Conservation (phyloP, 169 alveolate genomes). For the Pseudocohnilembus persalinus region DNA sequence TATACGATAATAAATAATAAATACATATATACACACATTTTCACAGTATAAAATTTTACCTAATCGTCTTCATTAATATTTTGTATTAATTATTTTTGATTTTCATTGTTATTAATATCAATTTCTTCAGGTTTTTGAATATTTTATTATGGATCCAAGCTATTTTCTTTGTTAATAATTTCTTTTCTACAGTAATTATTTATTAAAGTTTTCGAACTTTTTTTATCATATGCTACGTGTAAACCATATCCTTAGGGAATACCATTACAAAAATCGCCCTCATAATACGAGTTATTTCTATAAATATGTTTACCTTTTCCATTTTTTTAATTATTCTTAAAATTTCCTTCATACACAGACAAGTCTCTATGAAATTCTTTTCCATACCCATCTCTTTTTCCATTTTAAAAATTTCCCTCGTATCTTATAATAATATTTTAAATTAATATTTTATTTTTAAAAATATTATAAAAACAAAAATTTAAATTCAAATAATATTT, state of each 20-base stretch:
- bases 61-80: background rate
- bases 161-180: background rate
- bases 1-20: no score
- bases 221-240: slow-evolving; percentile 18
- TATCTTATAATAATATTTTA: background rate
- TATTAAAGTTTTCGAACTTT: slow-evolving; percentile 2
- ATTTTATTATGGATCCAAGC: background rate
- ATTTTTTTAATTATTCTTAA: slow-evolving; percentile 59
- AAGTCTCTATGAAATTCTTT: slow-evolving; percentile 50
- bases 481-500: background rate
- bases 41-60: background rate
- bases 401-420: slow-evolving; percentile 22
- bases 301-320: slow-evolving; percentile 67
- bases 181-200: slow-evolving; percentile 4
- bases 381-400: slow-evolving; percentile 63
- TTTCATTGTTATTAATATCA: no score
- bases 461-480: background rate
- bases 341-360: slow-evolving; percentile 66
- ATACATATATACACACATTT: no score
- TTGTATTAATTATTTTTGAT: background rate
- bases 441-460: background rate
- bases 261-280: slow-evolving; percentile 60
- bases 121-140: background rate
- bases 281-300: slow-evolving; percentile 58
- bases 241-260: slow-evolving; percentile 39